phyloP scores from a whole-genome alignment of 2,329 filamentous ascomycete species.

The Fusarium musae region DNA sequence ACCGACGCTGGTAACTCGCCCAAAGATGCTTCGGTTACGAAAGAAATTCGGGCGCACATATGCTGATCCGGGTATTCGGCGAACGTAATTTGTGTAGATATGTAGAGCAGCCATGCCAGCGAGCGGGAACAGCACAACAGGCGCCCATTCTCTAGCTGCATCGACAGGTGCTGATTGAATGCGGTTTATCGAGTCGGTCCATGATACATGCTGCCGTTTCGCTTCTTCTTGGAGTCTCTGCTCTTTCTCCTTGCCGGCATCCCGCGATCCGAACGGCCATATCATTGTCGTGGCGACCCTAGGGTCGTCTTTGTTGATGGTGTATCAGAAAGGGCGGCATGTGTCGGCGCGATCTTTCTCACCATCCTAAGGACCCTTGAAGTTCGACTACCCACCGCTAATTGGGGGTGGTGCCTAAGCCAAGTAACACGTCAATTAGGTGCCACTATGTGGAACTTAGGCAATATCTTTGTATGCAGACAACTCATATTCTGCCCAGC shows the following conservation, averaged over 20 bases:
- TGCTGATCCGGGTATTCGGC: constrained; percentile 81
- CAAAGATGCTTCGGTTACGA: constrained; percentile 80
- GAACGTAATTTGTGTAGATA: constrained; percentile 80
- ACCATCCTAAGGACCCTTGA: constrained; percentile 23
- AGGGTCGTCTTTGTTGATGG: constrained; percentile 37
- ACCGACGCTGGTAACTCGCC: constrained; percentile 90
- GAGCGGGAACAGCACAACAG: constrained; percentile 52
- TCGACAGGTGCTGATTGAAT: constrained; percentile 45
- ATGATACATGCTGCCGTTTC: constrained; percentile 48
- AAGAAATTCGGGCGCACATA: constrained; percentile 82
- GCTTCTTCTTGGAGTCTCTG: constrained; percentile 30
- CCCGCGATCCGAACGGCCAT: constrained; percentile 54
- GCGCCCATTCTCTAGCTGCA: constrained; percentile 54
- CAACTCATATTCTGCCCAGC: background rate
- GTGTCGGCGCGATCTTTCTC: constrained; percentile 13
- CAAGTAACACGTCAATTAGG: constrained; percentile 7
- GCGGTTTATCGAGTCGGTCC: constrained; percentile 52
- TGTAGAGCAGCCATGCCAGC: constrained; percentile 53
- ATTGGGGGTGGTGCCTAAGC: constrained; percentile 43
- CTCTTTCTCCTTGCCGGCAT: constrained; percentile 37
- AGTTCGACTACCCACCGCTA: constrained; percentile 31
- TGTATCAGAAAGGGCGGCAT: constrained; percentile 30
- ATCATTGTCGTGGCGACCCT: constrained; percentile 52
- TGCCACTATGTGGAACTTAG: background rate
- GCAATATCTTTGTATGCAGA: background rate